phyloP scores from a whole-genome alignment of 305 asterid genomes.

The Nicotiana rustica region DNA sequence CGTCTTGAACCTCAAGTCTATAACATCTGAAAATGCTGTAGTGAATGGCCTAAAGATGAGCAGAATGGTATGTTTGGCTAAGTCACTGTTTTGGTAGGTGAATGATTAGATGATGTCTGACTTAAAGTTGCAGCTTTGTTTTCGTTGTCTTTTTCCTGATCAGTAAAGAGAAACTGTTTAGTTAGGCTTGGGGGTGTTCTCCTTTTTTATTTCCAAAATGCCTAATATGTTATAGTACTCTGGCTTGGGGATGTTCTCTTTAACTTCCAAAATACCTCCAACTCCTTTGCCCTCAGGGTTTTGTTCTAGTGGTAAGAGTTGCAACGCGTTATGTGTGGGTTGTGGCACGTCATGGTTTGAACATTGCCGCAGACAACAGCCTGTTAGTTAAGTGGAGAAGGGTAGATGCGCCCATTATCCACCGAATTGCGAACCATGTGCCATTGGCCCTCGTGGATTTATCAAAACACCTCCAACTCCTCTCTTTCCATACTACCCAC shows the following conservation, averaged over 20 bases:
- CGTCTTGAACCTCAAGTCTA: constrained; percentile 1
- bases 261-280: neutral
- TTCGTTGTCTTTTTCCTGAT: constrained; percentile 11
- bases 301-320: no score
- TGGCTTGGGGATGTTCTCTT: constrained; percentile 11
- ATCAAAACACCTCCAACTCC: neutral
- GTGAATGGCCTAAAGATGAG: neutral
- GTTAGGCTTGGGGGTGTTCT: neutral
- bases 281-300: neutral
- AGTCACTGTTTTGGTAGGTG: neutral
- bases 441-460: no score
- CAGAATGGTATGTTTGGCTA: neutral
- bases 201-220: neutral
- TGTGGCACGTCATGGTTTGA: no score
- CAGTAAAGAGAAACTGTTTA: constrained; percentile 6
- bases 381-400: no score
- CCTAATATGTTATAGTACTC: neutral
- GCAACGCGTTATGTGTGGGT: no score
- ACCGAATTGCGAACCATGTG: no score
- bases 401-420: no score
- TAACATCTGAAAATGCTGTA: neutral
- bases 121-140: neutral
- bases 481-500: neutral
- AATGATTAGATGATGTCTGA: neutral
- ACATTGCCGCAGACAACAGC: no score